These are phyloP conservation scores for Phaeosphaeria sp. DNA, from an alignment of 2,329 filamentous ascomycete species.

Conservation along the genomic window DNA sequence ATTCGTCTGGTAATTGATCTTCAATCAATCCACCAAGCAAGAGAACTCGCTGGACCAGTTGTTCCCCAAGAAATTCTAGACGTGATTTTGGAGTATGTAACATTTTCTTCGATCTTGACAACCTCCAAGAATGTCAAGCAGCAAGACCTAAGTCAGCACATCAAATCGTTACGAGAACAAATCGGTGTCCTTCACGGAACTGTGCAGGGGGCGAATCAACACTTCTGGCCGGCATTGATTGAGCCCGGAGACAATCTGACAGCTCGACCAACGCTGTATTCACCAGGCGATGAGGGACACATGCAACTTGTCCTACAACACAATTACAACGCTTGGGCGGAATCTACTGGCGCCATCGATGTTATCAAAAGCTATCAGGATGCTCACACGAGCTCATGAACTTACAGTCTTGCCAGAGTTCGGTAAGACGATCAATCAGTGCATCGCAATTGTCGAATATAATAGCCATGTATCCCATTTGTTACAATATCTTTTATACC, in stretches of 20 bases:
- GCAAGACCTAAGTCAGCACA: conserved; percentile 6
- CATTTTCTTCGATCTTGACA: conserved; percentile 11
- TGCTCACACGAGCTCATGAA: no score
- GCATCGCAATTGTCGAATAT: neutral
- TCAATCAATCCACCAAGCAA: conserved; percentile 26
- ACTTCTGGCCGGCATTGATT: conserved; percentile 15
- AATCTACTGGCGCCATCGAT: conserved; percentile 21
- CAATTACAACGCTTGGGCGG: neutral
- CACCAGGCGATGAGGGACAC: conserved; percentile 25
- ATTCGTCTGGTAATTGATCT: conserved; percentile 45
- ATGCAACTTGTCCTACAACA: conserved; percentile 19
- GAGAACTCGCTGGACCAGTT: conserved; percentile 11
- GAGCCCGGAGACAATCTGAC: conserved; percentile 3
- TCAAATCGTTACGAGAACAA: conserved; percentile 24
- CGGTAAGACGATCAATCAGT: no score
- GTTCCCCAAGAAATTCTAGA: conserved; percentile 42
- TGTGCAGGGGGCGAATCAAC: conserved; percentile 6
- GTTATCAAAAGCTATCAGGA: conserved; percentile 11
- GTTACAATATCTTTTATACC: neutral
- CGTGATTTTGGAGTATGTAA: conserved; percentile 22
- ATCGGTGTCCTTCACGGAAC: conserved; percentile 13
- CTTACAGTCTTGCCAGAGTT: no score
- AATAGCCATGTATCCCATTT: no score
- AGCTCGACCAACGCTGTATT: neutral
- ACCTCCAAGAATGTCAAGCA: neutral